These are phyloP conservation scores for Candida golubevii DNA, from an alignment of 805 yeast genomes.

Conservation along the genomic window DNA sequence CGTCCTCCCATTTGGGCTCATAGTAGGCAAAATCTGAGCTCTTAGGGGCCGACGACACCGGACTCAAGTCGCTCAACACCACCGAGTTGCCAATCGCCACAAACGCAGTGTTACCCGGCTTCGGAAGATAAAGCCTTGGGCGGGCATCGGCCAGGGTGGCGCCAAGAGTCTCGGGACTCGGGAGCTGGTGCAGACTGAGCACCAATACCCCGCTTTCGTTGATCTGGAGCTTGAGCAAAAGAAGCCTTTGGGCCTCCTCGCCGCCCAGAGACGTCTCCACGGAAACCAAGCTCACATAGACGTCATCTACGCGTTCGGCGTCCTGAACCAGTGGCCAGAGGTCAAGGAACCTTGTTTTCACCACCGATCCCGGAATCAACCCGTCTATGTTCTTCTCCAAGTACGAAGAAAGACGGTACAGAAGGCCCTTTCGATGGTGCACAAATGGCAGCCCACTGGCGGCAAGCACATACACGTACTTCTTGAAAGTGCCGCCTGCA, in stretches of 20 bases:
- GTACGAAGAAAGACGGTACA: conserved; percentile 28
- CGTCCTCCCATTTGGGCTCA: conserved; percentile 76
- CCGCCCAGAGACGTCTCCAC: conserved; percentile 12
- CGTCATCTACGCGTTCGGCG: conserved; percentile 1
- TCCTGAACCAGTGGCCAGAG: conserved; percentile 46
- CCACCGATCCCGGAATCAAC: conserved; percentile 48
- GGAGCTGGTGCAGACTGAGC: conserved; percentile 62
- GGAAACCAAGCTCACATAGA: conserved; percentile 11
- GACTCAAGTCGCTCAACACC: conserved; percentile 58
- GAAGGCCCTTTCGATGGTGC: conserved; percentile 24
- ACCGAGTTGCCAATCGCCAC: conserved; percentile 57
- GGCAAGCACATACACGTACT: conserved; percentile 26
- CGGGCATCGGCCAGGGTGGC: conserved; percentile 10
- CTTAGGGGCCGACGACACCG: conserved; percentile 23
- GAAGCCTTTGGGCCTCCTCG: conserved; percentile 26
- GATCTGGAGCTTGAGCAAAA: conserved; percentile 51
- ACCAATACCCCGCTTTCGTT: conserved; percentile 49
- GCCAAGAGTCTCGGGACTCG: conserved; percentile 35
- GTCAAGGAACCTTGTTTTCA: conserved; percentile 56
- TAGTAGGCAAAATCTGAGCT: conserved; percentile 24
- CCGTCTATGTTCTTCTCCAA: conserved; percentile 34
- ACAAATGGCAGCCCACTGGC: conserved; percentile 26
- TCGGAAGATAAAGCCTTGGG: conserved; percentile 55
- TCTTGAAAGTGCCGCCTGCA: conserved; percentile 39
- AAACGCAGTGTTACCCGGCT: conserved; percentile 56